phyloP scores from a whole-genome alignment of 2,329 filamentous ascomycete species.

The Alternaria sp. region DNA sequence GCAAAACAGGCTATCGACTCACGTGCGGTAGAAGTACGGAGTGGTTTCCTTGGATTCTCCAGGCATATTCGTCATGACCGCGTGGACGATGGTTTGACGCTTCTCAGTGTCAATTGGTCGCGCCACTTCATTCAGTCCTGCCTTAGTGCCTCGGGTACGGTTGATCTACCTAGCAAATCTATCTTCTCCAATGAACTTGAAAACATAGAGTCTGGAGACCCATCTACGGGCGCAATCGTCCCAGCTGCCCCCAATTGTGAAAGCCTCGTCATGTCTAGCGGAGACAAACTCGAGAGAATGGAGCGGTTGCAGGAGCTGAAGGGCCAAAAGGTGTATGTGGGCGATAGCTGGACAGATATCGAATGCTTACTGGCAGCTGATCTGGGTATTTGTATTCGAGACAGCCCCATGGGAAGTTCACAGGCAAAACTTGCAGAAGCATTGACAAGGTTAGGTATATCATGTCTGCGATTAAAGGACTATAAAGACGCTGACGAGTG shows the following conservation, averaged over 20 bases:
- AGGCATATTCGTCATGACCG: slow-evolving; percentile 20
- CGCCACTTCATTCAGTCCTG: slow-evolving; percentile 51
- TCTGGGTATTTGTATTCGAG: slow-evolving; percentile 57
- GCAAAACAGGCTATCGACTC: slow-evolving; percentile 38
- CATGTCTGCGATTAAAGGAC: slow-evolving; percentile 31
- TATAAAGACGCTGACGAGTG: slow-evolving; percentile 16
- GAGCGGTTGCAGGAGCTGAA: slow-evolving; percentile 15
- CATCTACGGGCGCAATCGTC: slow-evolving; percentile 30
- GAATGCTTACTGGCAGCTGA: slow-evolving; percentile 56
- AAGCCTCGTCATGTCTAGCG: slow-evolving; percentile 46
- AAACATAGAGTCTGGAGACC: slow-evolving; percentile 16
- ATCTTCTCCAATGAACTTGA: slow-evolving; percentile 38
- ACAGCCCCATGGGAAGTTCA: slow-evolving; percentile 46
- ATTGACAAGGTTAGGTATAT: slow-evolving; percentile 42
- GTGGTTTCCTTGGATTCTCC: slow-evolving; percentile 48
- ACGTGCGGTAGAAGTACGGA: slow-evolving; percentile 47
- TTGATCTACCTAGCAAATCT: not conserved
- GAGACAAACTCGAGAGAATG: slow-evolving; percentile 51
- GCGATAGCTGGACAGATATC: slow-evolving; percentile 59
- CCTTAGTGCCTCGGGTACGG: slow-evolving; percentile 19
- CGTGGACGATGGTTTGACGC: slow-evolving; percentile 29
- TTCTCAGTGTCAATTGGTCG: slow-evolving; percentile 61
- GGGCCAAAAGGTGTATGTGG: slow-evolving; percentile 52
- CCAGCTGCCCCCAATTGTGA: slow-evolving; percentile 9
- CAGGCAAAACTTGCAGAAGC: slow-evolving; percentile 47